Evolutionary conservation across 345 rosid species (phyloP).

Genomic region (Chamaenerion angustifolium): DNA sequence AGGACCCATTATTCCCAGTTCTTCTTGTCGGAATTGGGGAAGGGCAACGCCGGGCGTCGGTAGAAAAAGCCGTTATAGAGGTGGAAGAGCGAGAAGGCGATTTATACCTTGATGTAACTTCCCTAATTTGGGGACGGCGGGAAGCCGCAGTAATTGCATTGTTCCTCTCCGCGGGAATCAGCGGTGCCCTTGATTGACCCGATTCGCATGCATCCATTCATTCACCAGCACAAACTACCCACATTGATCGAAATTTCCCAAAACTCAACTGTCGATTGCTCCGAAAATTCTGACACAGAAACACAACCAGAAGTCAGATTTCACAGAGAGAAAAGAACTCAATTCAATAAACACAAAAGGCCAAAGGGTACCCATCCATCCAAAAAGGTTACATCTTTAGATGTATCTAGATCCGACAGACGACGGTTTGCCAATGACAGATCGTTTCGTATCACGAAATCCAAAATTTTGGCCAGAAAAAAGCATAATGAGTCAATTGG

Average conservation of each 20-base stretch:
- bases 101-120: conserved; percentile 72
- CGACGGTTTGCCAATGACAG: too few species aligned
- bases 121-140: conserved; percentile 53
- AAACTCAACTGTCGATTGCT: conserved; percentile 35
- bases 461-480: too few species aligned
- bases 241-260: conserved; percentile 37
- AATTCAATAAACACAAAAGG: conserved; percentile 16
- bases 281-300: conserved; percentile 48
- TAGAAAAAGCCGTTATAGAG: conserved; percentile 1
- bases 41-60: conserved; percentile 38
- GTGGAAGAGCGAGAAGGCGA: conserved; percentile 51
- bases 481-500: too few species aligned
- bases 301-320: conserved; percentile 32
- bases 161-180: conserved; percentile 65
- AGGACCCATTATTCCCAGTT: conserved; percentile 15
- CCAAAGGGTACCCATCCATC: conserved; percentile 9
- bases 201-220: conserved; percentile 71
- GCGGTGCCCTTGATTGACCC: conserved; percentile 38
- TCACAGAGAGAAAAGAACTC: conserved; percentile 26
- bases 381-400: conserved; percentile 37
- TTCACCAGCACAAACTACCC: conserved; percentile 30
- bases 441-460: too few species aligned
- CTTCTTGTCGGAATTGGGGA: conserved; percentile 66
- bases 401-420: conserved; percentile 24
- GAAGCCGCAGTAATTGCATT: conserved; percentile 23